Conservation (phyloP, 75 land plant species). For the Gnetum montanum region DNA sequence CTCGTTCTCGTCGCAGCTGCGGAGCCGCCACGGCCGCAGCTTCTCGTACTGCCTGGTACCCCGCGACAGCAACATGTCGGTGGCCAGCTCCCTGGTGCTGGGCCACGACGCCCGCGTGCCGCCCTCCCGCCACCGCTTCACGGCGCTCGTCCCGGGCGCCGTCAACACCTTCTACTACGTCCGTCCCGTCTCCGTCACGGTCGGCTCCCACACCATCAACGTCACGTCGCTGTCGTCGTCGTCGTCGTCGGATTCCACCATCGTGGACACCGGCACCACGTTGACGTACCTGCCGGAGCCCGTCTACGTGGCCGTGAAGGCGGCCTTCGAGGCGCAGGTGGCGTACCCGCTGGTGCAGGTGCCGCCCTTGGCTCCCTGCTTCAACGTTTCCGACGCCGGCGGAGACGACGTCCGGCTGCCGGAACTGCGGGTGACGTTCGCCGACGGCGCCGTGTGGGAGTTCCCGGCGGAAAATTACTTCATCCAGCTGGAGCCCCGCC, state of each 20-base stretch:
- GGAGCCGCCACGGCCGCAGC: slow-evolving; percentile 36
- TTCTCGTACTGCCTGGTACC: slow-evolving; percentile 93
- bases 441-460: slow-evolving; percentile 50
- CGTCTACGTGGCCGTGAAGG: slow-evolving; percentile 45
- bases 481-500: slow-evolving; percentile 51
- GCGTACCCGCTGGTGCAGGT: slow-evolving; percentile 24
- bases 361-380: slow-evolving; percentile 50
- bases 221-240: slow-evolving; percentile 32
- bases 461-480: slow-evolving; percentile 77
- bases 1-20: slow-evolving; percentile 82
- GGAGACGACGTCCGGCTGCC: slow-evolving; percentile 47
- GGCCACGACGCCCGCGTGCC: slow-evolving; percentile 56
- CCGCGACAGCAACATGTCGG: slow-evolving; percentile 49
- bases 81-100: slow-evolving; percentile 61
- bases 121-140: slow-evolving; percentile 41
- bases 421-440: slow-evolving; percentile 41
- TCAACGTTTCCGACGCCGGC: slow-evolving; percentile 56
- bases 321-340: slow-evolving; percentile 45
- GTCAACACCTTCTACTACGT: slow-evolving; percentile 85
- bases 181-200: slow-evolving; percentile 30
- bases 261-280: slow-evolving; percentile 90
- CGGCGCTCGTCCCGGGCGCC: slow-evolving; percentile 35
- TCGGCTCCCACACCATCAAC: slow-evolving; percentile 44
- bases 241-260: slow-evolving; percentile 59
- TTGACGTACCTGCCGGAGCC: slow-evolving; percentile 68